Base-by-base conservation (phyloP, 2,329 filamentous ascomycete species). In the Metarhizium guizhouense region DNA sequence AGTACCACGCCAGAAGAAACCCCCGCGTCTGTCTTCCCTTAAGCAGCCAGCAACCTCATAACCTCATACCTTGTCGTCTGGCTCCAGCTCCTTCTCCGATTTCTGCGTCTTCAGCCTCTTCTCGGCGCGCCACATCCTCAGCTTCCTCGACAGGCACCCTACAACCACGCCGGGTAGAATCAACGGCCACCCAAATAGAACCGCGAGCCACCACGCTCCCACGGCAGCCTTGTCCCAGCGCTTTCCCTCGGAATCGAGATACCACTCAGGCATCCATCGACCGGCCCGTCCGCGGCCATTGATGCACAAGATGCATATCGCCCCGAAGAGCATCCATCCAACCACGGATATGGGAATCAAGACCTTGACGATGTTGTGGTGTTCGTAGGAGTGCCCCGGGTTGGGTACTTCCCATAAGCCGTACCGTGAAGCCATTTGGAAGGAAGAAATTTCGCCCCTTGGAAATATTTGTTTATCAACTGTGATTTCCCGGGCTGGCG, bases 121-220 rank as follows among this genome's bases (percentile, higher is more conserved):
- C 30, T 67, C 69, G 5, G 57, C 65, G 51, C 67, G 67, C 38
- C 60, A 54, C 47, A n/a, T 51, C 58, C 14, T 70, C 6, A 74
- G 73, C 2, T 73, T 91, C 51, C 81, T 86, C 69, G 73, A 82
- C 53, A 88, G 89, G 72, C 93, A 94, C 74, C 80, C 95, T 32
- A 77, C 85, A 64, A 87, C 84, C 61, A 81, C 85, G 63, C 92
- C 88, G 0, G 76, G 74, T 52, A 82, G 76, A 61, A 90, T 93
- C 63, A 75, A 76, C 4, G 84, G 84, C 56, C 68, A 71, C n/a
- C 65, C 56, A 42, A 69, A 43, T 25, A 70, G 25, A 2, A 69
- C 61, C 2, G 55, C 60, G 1, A 56, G 14, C 68, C 67, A 71
- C 68, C 67, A 70, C 1, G 45, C 52, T 10, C 52, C 58, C 47